Conservation (phyloP, 441 rosid species). For the Aquilaria agallochum region DNA sequence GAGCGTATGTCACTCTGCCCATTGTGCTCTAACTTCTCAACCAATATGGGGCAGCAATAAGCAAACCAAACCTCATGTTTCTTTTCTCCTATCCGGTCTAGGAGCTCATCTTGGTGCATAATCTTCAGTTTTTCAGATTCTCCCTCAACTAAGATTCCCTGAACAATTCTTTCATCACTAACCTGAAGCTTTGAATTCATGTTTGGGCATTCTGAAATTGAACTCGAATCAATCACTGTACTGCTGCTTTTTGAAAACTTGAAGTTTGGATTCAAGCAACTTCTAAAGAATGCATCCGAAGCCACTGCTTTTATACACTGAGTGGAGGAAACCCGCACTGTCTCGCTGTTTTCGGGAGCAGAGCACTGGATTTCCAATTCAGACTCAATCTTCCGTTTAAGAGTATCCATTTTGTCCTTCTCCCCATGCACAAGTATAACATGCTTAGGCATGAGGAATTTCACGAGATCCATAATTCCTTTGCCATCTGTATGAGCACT, state of each 20-base stretch:
- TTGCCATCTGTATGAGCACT: conserved; percentile 94
- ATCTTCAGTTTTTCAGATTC: conserved; percentile 54
- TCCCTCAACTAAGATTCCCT: conserved; percentile 58
- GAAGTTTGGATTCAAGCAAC: conserved; percentile 70
- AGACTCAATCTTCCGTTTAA: conserved; percentile 61
- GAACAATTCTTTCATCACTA: conserved; percentile 54
- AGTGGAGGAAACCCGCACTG: conserved; percentile 61
- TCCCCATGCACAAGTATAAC: conserved; percentile 92
- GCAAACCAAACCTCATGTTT: conserved; percentile 45
- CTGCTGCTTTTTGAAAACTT: conserved; percentile 32
- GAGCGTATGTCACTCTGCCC: conserved; percentile 13
- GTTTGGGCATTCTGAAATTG: conserved; percentile 16
- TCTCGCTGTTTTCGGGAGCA: conserved; percentile 72
- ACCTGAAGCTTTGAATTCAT: conserved; percentile 30
- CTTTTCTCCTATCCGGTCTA: conserved; percentile 38
- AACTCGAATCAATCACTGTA: conserved; percentile 23
- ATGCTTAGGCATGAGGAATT: conserved; percentile 75
- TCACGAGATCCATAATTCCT: conserved; percentile 90
- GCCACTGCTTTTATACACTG: conserved; percentile 54
- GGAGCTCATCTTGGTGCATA: conserved; percentile 79
- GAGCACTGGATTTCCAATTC: conserved; percentile 71
- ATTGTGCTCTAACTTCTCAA: conserved; percentile 12
- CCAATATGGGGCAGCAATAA: conserved; percentile 51
- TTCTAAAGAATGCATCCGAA: conserved; percentile 53
- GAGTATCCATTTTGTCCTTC: conserved; percentile 77